Percentiles rank a stretch among this genome's conserved stretches.
Evolutionary conservation across 495 filamentous ascomycete genomes (phyloP).

Genomic region (Friedmanniomyces endolithicus): DNA sequence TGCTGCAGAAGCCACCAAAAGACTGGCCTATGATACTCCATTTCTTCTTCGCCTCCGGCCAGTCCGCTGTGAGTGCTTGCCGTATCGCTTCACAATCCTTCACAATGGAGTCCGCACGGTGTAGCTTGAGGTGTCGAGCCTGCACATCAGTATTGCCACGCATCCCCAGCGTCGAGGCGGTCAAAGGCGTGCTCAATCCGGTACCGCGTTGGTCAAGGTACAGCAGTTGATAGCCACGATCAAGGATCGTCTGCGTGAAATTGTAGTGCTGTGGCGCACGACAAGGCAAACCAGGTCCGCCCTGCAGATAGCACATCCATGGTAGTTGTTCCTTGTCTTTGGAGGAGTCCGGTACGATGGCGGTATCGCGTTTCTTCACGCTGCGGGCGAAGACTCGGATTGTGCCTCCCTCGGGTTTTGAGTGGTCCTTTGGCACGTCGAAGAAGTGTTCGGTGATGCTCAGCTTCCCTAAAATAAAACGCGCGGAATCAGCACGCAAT

Average conservation of each 20-base stretch:
- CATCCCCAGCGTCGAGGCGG: constrained; percentile 52
- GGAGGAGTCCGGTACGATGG: constrained; percentile 37
- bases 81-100: constrained; percentile 80
- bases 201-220: constrained; percentile 83
- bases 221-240: constrained; percentile 72
- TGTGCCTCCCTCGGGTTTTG: constrained; percentile 44
- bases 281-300: constrained; percentile 66
- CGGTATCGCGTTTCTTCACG: constrained; percentile 49
- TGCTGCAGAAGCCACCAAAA: constrained; percentile 76
- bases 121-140: constrained; percentile 69
- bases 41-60: constrained; percentile 56
- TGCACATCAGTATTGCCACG: constrained; percentile 53
- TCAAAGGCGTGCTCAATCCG: constrained; percentile 67
- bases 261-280: constrained; percentile 56
- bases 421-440: constrained; percentile 67
- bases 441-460: constrained; percentile 72
- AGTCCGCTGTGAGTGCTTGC: constrained; percentile 54
- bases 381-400: constrained; percentile 67
- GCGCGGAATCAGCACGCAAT: background rate
- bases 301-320: constrained; percentile 39
- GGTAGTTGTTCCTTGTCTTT: constrained; percentile 38
- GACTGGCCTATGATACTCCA: constrained; percentile 81
- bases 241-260: constrained; percentile 55
- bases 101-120: constrained; percentile 78
- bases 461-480: constrained; percentile 53